Evolutionary conservation across 148 eudicot genomes (phyloP).

Genomic region (Bassia scoparia): DNA sequence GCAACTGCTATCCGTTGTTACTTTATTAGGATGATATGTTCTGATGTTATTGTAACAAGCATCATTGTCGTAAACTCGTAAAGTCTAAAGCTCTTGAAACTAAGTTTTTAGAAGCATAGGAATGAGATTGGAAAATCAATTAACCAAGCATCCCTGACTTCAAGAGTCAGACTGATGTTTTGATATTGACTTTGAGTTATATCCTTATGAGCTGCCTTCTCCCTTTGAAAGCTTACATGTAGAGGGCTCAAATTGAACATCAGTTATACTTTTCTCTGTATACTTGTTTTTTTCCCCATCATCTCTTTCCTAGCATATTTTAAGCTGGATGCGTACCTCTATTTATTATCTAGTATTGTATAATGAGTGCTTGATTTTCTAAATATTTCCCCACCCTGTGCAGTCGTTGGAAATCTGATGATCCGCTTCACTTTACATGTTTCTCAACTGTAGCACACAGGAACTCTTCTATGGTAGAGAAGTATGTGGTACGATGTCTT

Average conservation of each 20-base stretch:
- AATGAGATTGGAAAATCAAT: too few species aligned
- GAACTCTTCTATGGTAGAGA: slow-evolving; percentile 84
- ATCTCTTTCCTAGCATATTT: background rate
- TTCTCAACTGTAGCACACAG: slow-evolving; percentile 81
- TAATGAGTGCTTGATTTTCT: background rate
- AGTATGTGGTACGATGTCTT: slow-evolving; percentile 77
- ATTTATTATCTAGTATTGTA: background rate
- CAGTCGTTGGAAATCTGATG: slow-evolving; percentile 87
- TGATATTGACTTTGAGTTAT: background rate
- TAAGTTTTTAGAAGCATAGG: too few species aligned
- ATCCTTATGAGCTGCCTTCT: background rate
- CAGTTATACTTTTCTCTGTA: background rate
- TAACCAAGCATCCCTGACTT: too few species aligned
- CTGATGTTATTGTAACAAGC: too few species aligned
- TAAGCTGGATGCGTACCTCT: background rate
- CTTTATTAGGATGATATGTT: too few species aligned
- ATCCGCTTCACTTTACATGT: slow-evolving; percentile 69
- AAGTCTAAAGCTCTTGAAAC: too few species aligned
- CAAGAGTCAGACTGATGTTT: background rate
- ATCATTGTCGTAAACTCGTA: too few species aligned
- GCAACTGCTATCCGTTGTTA: too few species aligned
- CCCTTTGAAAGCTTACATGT: background rate
- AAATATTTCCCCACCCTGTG: too few species aligned
- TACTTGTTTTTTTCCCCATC: background rate
- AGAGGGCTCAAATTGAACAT: background rate